Evolutionary conservation across 78 protist genomes (phyloP).

Genomic region (Protostelium mycophagum): DNA sequence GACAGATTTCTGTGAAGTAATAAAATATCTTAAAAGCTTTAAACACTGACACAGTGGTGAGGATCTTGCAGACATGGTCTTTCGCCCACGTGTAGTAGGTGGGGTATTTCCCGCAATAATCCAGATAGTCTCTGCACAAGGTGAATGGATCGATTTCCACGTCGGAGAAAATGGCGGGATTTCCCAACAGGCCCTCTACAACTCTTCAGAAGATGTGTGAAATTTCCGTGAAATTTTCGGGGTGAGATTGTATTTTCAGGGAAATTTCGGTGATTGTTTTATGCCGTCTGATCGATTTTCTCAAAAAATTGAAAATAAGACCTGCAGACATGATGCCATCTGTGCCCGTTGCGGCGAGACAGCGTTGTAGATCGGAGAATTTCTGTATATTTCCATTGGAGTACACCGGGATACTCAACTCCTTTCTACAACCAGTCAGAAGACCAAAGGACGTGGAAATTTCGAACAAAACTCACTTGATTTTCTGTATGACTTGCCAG

Average conservation of each 20-base stretch:
- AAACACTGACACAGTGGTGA: not conserved
- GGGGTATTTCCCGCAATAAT: not conserved
- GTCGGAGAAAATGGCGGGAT: conserved; percentile 51
- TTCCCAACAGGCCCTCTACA: conserved; percentile 2
- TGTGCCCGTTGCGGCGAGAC: conserved; percentile 34
- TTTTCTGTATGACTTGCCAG: not conserved
- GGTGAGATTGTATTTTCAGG: too few relatives aligned
- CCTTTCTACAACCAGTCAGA: conserved; percentile 16
- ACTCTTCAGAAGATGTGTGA: too few relatives aligned
- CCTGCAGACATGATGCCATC: conserved; percentile 71
- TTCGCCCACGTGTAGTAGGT: not conserved
- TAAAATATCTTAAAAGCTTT: too few relatives aligned
- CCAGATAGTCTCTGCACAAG: conserved; percentile 29
- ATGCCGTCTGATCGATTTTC: too few relatives aligned
- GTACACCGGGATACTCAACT: conserved; percentile 58
- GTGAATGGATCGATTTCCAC: not conserved
- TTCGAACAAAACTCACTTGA: not conserved
- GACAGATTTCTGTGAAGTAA: too few relatives aligned
- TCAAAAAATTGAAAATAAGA: conserved; percentile 12
- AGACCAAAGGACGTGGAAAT: not conserved
- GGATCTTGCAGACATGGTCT: not conserved
- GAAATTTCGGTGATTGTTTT: too few relatives aligned
- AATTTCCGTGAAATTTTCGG: too few relatives aligned
- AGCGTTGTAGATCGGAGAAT: conserved; percentile 33
- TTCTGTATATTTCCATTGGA: conserved; percentile 65